Conservation (phyloP, 495 filamentous ascomycete species). For the Tetracladium marchalianum region DNA sequence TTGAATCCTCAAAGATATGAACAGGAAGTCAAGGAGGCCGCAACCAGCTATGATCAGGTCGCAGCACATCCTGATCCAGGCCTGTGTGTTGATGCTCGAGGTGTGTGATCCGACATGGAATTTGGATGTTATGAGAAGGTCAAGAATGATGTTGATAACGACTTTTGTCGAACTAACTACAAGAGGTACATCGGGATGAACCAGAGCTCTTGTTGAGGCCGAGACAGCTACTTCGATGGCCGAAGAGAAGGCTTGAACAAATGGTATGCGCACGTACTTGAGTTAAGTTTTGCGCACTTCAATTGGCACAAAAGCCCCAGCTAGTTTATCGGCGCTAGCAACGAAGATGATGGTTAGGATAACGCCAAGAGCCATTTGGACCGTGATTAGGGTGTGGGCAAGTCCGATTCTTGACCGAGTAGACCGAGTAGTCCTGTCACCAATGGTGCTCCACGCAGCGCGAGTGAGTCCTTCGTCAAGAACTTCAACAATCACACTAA, state of each 20-base stretch:
- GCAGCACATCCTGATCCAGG: conserved; percentile 51
- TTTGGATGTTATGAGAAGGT: conserved; percentile 58
- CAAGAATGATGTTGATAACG: conserved; percentile 57
- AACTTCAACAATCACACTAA: conserved; percentile 54
- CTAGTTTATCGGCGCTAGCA: conserved; percentile 41
- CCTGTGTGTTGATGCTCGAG: conserved; percentile 55
- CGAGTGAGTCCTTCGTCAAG: conserved; percentile 67
- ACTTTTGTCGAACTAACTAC: conserved; percentile 56
- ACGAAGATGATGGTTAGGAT: conserved; percentile 56
- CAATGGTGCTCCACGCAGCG: conserved; percentile 60
- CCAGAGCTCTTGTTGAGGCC: conserved; percentile 51
- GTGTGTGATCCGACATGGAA: conserved; percentile 47
- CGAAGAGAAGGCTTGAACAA: conserved; percentile 50
- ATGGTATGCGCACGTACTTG: conserved; percentile 56
- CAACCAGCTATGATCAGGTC: conserved; percentile 43
- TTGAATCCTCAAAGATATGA: conserved; percentile 15
- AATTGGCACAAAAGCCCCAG: conserved; percentile 51
- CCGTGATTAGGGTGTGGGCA: conserved; percentile 52
- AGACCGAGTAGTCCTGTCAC: conserved; percentile 48
- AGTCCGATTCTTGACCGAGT: conserved; percentile 44
- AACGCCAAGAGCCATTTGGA: conserved; percentile 45
- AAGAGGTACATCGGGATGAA: conserved; percentile 64
- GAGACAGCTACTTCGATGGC: conserved; percentile 56
- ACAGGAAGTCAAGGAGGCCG: conserved; percentile 53
- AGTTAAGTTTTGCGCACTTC: conserved; percentile 45